Evolutionary conservation across 164 flowering plant genomes (phyloP).

Genomic region (Stephania yunnanensis): DNA sequence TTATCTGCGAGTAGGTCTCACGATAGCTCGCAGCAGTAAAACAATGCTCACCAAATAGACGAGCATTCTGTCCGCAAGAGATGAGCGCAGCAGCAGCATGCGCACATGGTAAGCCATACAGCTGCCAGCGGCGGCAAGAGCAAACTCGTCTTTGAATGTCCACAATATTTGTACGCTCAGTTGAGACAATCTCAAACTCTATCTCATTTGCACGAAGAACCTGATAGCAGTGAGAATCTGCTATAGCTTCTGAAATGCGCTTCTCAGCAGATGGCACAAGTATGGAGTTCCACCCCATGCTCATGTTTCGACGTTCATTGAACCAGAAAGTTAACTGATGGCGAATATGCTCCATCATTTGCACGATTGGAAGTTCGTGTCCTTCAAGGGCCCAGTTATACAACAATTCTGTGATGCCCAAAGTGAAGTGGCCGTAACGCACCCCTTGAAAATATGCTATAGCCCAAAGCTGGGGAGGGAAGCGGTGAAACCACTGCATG

Average conservation of each 20-base stretch:
- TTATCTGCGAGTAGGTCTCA: conserved; percentile 43
- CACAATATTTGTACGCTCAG: conserved; percentile 64
- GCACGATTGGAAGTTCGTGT: conserved; percentile 57
- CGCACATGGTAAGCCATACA: conserved; percentile 93
- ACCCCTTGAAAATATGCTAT: conserved; percentile 93
- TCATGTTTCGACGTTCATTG: conserved; percentile 32
- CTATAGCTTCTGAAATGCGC: conserved; percentile 44
- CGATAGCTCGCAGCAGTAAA: conserved; percentile 46
- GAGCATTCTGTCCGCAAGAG: conserved; percentile 62
- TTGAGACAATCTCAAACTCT: conserved; percentile 85
- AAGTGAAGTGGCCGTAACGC: conserved; percentile 83
- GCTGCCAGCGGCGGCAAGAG: conserved; percentile 93
- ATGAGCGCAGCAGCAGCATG: conserved; percentile 96
- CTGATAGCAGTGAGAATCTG: conserved; percentile 53
- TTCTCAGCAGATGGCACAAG: conserved; percentile 60
- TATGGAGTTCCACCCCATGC: conserved; percentile 38
- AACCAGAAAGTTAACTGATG: conserved; percentile 44
- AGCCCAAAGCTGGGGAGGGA: conserved; percentile 88
- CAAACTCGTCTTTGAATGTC: conserved; percentile 52
- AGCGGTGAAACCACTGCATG: conserved; percentile 64
- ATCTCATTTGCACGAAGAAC: conserved; percentile 67
- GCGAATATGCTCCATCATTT: conserved; percentile 59
- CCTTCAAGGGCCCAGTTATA: conserved; percentile 54
- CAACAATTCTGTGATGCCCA: conserved; percentile 57
- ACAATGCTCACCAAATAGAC: conserved; percentile 50